These are phyloP conservation scores for Abrus precatorius DNA, from an alignment of 306 rosid species.

Conservation along the genomic window DNA sequence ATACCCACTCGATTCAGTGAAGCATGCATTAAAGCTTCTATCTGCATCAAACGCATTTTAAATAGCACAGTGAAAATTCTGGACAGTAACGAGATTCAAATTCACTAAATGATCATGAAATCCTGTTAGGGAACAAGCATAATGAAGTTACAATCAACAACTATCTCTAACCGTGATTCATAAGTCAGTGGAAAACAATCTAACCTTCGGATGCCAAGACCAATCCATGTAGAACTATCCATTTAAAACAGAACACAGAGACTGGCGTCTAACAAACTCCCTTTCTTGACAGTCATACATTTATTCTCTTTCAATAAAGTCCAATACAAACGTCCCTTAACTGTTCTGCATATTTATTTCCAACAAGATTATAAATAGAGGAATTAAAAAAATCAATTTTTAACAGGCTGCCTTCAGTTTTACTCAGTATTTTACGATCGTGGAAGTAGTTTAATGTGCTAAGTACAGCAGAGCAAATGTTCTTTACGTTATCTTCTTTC, in stretches of 20 bases:
- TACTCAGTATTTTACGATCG: neutral
- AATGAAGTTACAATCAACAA: constrained; percentile 18
- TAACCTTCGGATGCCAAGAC: constrained; percentile 6
- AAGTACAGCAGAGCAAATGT: constrained; percentile 5
- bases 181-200: constrained; percentile 20
- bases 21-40: constrained; percentile 1
- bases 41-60: constrained; percentile 24
- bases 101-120: constrained; percentile 30
- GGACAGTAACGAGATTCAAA: constrained; percentile 9
- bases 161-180: constrained; percentile 27
- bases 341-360: constrained; percentile 28
- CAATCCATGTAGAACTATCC: neutral
- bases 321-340: constrained; percentile 10
- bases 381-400: constrained; percentile 2
- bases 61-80: constrained; percentile 35
- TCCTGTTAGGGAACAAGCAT: neutral
- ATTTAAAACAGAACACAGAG: constrained; percentile 9
- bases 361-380: constrained; percentile 25
- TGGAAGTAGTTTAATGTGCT: neutral
- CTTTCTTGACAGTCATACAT: neutral
- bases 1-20: constrained; percentile 12
- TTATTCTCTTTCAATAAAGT: constrained; percentile 6
- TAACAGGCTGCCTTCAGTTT: neutral
- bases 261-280: neutral
- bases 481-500: neutral